Evolutionary conservation across 1,139 yeast genomes (phyloP), one percentile per base, ranked within the genome.

Genomic region (Petasospora fabianii): DNA sequence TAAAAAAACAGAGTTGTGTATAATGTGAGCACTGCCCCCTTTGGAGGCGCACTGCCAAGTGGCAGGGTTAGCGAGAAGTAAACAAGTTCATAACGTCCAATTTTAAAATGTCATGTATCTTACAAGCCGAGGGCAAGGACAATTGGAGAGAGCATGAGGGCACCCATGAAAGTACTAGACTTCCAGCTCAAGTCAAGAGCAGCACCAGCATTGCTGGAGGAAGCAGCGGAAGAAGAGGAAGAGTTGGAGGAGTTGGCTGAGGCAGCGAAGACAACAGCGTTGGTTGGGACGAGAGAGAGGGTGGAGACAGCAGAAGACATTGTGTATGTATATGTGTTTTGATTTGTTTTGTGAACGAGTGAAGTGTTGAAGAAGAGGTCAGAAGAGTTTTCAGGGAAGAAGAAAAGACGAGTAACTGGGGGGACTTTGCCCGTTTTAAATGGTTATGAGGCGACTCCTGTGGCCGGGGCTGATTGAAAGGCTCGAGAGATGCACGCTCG

Each of bases 141-240:
- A 36, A 54, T 29, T 48, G 58, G 58, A 32, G 55, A 44, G 24
- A 54, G 49, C 31, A 53, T 35, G 31, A 51, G 34, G 30, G 51
- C 51, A 44, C 55, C 54, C 31, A 50, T 41, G 27, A 53, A 45
- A 26, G 51, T 39, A 42, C 54, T 55, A 35, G 53, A 37, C 49
- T 53, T 53, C 57, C 57, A 53, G 36, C 42, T 35, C 29, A 53
- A 20, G 41, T 51, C 44, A 22, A 51, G 31, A n/a, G 37, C 21
- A 14, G 36, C 50, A 37, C 48, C 56, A 38, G 50, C 55, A 33
- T 36, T 42, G 4, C 43, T 13, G 5, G 51, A 33, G 11, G 49
- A 21, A 9, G 48, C 29, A 9, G 48, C 26, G 24, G 32, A 12
- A 10, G 43, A n/a, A 13, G 33, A 6, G 28, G 39, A 27, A 21